Evolutionary conservation across 805 yeast species (phyloP), one percentile per base, ranked within the genome.

Genomic region (Kuraishia hungarica): DNA sequence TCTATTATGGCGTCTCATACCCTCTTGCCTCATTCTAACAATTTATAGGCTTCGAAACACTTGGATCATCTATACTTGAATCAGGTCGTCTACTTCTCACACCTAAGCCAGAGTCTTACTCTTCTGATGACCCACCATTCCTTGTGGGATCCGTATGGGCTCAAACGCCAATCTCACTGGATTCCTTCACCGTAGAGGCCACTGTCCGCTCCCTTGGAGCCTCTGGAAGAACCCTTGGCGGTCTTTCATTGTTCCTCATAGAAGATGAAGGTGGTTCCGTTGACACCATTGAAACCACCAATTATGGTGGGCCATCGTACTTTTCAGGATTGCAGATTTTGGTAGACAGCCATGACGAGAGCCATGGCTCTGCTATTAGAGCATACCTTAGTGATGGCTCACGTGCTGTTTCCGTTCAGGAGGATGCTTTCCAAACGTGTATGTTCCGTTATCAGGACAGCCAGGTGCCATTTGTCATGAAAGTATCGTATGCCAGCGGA

Each of bases 271-370:
- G 57, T 54, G 53, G 48, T 22, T 53, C 20, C 21, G 23, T 58
- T 51, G 55, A 58, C 39, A 64, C 63, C 48, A 46, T 60, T 7
- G 73, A 72, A 55, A 71, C 71, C 17, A 55, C 62, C 1, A 68
- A 73, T 55, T 83, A 69, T 62, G 81, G 80, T 50, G 89, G 89
- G 2, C 87, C 89, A 1, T 58, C 70, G 0, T 63, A 65, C 13
- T 87, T 72, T 61, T 84, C 82, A 60, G 96, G 96, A 22, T 70
- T 87, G 52, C 86, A 84, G 57, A 65, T 87, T 8, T 66, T 82
- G 50, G 67, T 86, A 51, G 87, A 85, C 63, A 75, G 76, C 49
- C 72, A 77, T 53, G 76, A 78, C 21, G 65, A 65, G 3, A 59
- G 69, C 23, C 68, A 76, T 20, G 78, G 81, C 2, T 70, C 79